Percentiles rank a stretch among this genome's conserved stretches.
These are phyloP conservation scores for Neurospora sp. DNA, from an alignment of 495 filamentous ascomycete genomes.

Conservation along the genomic window DNA sequence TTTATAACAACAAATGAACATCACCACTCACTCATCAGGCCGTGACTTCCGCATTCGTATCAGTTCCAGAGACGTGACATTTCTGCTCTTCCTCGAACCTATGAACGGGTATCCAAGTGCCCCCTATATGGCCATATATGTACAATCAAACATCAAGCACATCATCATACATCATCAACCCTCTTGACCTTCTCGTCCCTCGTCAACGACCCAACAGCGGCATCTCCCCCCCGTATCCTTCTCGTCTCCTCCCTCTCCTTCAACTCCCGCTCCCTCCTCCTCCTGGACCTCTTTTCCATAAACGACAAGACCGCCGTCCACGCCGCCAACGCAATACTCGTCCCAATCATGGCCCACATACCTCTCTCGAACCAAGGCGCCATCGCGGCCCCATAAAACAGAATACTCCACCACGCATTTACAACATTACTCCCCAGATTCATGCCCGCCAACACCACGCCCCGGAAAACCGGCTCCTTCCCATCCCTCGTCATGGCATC, in stretches of 20 bases:
- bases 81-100: background rate
- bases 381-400: conserved; percentile 49
- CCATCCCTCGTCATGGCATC: conserved; percentile 35
- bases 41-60: background rate
- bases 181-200: background rate
- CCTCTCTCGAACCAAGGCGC: conserved; percentile 49
- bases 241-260: background rate
- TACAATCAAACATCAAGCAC: background rate
- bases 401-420: conserved; percentile 54
- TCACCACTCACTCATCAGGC: background rate
- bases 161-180: background rate
- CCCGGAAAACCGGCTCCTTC: conserved; percentile 35
- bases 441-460: conserved; percentile 46
- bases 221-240: background rate
- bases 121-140: background rate
- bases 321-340: conserved; percentile 37
- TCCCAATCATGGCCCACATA: conserved; percentile 51
- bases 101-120: background rate
- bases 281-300: conserved; percentile 25
- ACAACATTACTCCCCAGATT: conserved; percentile 49
- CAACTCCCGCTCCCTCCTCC: background rate
- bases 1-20: background rate
- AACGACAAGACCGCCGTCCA: conserved; percentile 42
- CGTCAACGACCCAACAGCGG: background rate
- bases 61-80: background rate